Conservation (phyloP, 2,329 filamentous ascomycete species). For the Diaporthe sp. region DNA sequence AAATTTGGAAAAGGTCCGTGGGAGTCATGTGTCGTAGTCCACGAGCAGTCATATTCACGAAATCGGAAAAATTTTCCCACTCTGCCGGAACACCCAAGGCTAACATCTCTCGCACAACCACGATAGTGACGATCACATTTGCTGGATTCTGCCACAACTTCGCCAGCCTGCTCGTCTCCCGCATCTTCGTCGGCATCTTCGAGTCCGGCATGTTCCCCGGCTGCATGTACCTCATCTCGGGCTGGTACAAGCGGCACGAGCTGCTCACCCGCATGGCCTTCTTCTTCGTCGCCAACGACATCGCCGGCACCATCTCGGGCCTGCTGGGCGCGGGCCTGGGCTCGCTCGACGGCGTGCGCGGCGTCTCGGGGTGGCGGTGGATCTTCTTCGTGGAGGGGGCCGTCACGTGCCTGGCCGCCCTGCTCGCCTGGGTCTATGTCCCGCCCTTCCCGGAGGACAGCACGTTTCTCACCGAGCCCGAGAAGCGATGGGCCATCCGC, state of each 20-base stretch:
- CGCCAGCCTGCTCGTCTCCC: not conserved
- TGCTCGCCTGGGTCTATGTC: slow-evolving; percentile 41
- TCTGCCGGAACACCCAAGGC: not conserved
- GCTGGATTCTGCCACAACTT: slow-evolving; percentile 22
- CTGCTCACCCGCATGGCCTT: slow-evolving; percentile 52
- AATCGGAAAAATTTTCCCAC: not conserved
- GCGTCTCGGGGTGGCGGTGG: slow-evolving; percentile 75
- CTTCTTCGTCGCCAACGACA: slow-evolving; percentile 78
- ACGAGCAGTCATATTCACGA: not conserved
- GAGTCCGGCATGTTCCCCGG: slow-evolving; percentile 52
- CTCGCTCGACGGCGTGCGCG: slow-evolving; percentile 70
- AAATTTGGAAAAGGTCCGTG: not conserved
- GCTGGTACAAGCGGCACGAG: slow-evolving; percentile 53
- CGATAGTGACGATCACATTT: not conserved
- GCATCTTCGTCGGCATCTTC: slow-evolving; percentile 50
- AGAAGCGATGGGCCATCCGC: slow-evolving; percentile 42
- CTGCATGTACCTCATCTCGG: slow-evolving; percentile 50
- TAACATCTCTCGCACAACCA: not conserved
- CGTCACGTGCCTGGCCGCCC: slow-evolving; percentile 67
- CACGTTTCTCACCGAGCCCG: slow-evolving; percentile 42
- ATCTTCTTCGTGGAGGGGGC: slow-evolving; percentile 71
- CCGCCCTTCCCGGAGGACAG: slow-evolving; percentile 45
- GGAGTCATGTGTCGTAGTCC: not conserved
- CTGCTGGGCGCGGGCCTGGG: slow-evolving; percentile 79
- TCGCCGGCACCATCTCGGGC: slow-evolving; percentile 75